Conservation (phyloP, 306 rosid genomes). For the Adenanthera pavonina region DNA sequence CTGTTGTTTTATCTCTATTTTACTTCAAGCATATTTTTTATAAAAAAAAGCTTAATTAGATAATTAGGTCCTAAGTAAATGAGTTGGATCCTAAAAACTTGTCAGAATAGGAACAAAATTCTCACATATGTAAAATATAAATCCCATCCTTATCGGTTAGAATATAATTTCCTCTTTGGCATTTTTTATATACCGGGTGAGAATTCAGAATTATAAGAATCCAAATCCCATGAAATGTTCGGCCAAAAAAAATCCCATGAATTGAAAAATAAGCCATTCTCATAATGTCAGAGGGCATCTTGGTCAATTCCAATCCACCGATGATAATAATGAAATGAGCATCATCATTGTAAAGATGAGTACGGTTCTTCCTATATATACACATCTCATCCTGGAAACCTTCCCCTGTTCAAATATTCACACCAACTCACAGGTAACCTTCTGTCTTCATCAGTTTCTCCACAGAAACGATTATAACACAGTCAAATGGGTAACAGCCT, state of each 20-base stretch:
- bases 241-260: neutral
- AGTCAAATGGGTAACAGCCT: constrained; percentile 79
- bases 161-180: too few relatives aligned
- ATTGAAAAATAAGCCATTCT: neutral
- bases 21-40: too few relatives aligned
- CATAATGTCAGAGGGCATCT: constrained; percentile 41
- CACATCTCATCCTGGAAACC: constrained; percentile 36
- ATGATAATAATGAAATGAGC: constrained; percentile 18
- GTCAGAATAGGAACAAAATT: too few relatives aligned
- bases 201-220: neutral
- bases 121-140: too few relatives aligned
- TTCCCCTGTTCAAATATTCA: constrained; percentile 37
- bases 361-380: constrained; percentile 53
- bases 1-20: too few relatives aligned
- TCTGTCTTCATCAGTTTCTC: neutral
- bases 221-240: neutral
- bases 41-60: too few relatives aligned
- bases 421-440: neutral
- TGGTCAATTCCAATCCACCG: constrained; percentile 47
- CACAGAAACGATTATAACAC: neutral
- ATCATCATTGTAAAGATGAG: constrained; percentile 33
- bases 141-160: too few relatives aligned
- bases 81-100: too few relatives aligned
- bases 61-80: too few relatives aligned
- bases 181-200: neutral